Conservation (phyloP, 2,329 filamentous ascomycete genomes). For the Fusarium mundagurra region DNA sequence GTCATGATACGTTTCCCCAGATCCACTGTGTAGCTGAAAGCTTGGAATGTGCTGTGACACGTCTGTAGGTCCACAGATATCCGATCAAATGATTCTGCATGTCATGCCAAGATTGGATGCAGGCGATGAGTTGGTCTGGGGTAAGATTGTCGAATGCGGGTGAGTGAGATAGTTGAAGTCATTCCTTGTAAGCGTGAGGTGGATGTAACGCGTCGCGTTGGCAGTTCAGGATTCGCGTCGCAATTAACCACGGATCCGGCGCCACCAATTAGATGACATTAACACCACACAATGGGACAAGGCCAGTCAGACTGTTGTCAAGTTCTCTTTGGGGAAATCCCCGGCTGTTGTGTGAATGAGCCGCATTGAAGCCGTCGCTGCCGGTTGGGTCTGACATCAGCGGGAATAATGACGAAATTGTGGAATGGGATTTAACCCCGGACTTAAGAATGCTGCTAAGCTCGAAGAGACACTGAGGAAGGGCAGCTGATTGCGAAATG, state of each 20-base stretch:
- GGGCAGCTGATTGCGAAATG: fast-evolving
- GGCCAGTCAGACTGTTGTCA: background rate
- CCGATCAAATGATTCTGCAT: background rate
- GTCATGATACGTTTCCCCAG: background rate
- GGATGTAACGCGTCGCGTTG: background rate
- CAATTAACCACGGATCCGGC: background rate
- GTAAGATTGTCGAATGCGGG: background rate
- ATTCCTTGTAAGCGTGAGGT: background rate
- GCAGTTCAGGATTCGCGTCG: background rate
- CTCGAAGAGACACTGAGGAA: too few relatives aligned
- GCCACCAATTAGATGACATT: background rate
- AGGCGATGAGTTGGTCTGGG: background rate
- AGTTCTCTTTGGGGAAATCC: too few relatives aligned
- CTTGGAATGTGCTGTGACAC: background rate
- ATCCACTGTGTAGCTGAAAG: background rate
- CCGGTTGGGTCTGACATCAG: background rate
- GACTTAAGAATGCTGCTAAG: background rate
- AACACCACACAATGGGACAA: background rate
- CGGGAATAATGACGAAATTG: background rate
- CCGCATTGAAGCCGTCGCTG: background rate
- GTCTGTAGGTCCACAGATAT: background rate
- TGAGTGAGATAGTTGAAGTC: too few relatives aligned
- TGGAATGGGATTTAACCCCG: background rate
- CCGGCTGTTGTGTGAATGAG: background rate
- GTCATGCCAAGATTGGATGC: background rate